Evolutionary conservation across 2,329 filamentous ascomycete genomes (phyloP).

Genomic region (Fusarium brachygibbosum): DNA sequence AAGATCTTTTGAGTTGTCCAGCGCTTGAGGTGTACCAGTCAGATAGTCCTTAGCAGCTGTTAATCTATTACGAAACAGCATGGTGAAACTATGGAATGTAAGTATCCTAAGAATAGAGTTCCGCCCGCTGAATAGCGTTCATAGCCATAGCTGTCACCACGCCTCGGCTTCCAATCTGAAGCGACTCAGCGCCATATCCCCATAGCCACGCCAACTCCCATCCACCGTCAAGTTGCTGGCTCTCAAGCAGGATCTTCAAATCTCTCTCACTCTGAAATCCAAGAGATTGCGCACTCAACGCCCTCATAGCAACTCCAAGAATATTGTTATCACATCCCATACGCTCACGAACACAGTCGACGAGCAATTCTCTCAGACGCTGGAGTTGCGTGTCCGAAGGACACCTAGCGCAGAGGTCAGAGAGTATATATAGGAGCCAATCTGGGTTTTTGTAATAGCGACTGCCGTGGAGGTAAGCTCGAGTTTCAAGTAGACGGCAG

Average conservation of each 20-base stretch:
- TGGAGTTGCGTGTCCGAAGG: not conserved
- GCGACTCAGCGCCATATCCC: not conserved
- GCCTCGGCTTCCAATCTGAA: conserved; percentile 11
- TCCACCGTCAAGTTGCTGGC: conserved; percentile 10
- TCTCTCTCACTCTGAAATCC: not conserved
- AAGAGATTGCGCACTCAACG: not conserved
- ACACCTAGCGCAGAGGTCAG: not conserved
- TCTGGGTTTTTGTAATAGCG: conserved; percentile 23
- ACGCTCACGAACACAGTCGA: not conserved
- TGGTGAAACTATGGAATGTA: no score
- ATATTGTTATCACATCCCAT: not conserved
- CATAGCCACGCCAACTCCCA: conserved; percentile 13
- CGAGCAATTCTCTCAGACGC: not conserved
- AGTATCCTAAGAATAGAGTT: not conserved
- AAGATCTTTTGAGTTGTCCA: no score
- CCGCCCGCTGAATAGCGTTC: conserved; percentile 7
- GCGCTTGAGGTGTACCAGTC: no score
- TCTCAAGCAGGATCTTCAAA: not conserved
- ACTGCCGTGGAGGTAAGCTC: conserved; percentile 11
- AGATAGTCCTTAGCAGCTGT: no score
- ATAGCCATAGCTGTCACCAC: conserved; percentile 20
- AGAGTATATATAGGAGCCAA: conserved; percentile 7
- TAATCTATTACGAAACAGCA: no score
- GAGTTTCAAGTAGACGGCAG: conserved; percentile 4
- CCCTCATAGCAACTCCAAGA: conserved; percentile 1